Evolutionary conservation across 495 filamentous ascomycete species (phyloP).

Genomic region (Amorphotheca resinae): DNA sequence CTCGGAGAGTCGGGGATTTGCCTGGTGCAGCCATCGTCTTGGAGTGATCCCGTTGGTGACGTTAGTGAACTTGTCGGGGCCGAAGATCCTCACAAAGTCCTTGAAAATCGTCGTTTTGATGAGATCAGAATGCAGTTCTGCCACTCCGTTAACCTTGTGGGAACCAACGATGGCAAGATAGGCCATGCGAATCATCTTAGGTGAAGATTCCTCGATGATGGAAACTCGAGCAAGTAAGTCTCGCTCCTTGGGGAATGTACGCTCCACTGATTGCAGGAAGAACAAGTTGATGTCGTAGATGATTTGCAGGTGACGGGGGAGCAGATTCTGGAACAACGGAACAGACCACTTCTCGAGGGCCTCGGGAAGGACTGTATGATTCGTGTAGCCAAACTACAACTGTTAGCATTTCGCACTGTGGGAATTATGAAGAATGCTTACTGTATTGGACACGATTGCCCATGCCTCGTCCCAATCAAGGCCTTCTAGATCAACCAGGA

Average conservation of each 20-base stretch:
- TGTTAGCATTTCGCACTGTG: constrained; percentile 15
- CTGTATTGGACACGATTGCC: constrained; percentile 51
- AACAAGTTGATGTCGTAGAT: constrained; percentile 97
- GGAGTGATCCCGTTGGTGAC: constrained; percentile 98
- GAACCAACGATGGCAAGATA: constrained; percentile 90
- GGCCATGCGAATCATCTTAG: constrained; percentile 98
- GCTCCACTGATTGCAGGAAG: constrained; percentile 84
- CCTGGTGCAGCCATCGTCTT: constrained; percentile 91
- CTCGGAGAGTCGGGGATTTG: constrained; percentile 85
- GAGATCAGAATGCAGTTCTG: constrained; percentile 91
- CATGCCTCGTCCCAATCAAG: constrained; percentile 92
- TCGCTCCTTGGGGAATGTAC: constrained; percentile 75
- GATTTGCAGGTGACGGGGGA: constrained; percentile 91
- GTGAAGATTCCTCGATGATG: constrained; percentile 91
- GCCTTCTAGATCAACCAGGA: constrained; percentile 78
- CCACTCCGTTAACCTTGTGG: constrained; percentile 98
- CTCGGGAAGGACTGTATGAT: constrained; percentile 95
- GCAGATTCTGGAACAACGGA: constrained; percentile 76
- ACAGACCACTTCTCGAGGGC: constrained; percentile 98
- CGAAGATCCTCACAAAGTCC: constrained; percentile 90
- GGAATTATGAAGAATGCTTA: constrained; percentile 17
- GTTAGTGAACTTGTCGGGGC: constrained; percentile 94
- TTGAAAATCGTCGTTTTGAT: constrained; percentile 99
- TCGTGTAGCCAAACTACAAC: constrained; percentile 78
- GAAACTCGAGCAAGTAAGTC: constrained; percentile 78